Evolutionary conservation across 2,329 filamentous ascomycete species (phyloP).

Genomic region (Chrysoporthe puriensis): DNA sequence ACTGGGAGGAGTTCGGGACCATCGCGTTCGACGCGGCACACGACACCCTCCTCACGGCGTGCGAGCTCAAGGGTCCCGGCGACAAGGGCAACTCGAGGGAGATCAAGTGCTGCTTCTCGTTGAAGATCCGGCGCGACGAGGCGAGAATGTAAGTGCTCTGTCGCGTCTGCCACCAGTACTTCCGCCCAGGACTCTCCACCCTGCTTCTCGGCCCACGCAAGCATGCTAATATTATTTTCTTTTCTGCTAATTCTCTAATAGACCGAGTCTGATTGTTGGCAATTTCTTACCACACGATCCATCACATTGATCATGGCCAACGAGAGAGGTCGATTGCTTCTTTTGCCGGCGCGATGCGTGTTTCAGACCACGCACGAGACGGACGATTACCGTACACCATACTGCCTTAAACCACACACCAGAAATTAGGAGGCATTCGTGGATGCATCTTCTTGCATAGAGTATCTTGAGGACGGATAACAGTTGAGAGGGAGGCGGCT

Average conservation of each 20-base stretch:
- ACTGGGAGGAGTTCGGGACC: slow-evolving; percentile 98
- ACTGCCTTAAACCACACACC: slow-evolving; percentile 17
- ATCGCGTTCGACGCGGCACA: slow-evolving; percentile 95
- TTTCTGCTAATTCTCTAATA: slow-evolving; percentile 40
- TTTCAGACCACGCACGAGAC: neutral
- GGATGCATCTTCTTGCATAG: slow-evolving; percentile 5
- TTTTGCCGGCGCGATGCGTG: neutral
- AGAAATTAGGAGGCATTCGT: neutral
- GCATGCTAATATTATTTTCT: neutral
- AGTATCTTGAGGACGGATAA: neutral
- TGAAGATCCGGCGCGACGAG: slow-evolving; percentile 91
- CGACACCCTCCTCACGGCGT: slow-evolving; percentile 93
- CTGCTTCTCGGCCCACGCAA: neutral
- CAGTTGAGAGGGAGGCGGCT: neutral
- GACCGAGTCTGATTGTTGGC: slow-evolving; percentile 91
- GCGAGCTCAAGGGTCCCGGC: slow-evolving; percentile 80
- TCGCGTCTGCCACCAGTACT: slow-evolving; percentile 5
- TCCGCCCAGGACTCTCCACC: neutral
- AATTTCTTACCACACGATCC: slow-evolving; percentile 92
- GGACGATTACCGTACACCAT: slow-evolving; percentile 14
- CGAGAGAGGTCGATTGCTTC: neutral
- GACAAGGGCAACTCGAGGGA: slow-evolving; percentile 65
- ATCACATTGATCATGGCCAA: slow-evolving; percentile 36
- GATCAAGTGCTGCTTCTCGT: slow-evolving; percentile 95
- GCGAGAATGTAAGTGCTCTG: slow-evolving; percentile 81